Base-by-base conservation (phyloP, 108 stramenopile genomes). In the Schizochytrium sp. region DNA sequence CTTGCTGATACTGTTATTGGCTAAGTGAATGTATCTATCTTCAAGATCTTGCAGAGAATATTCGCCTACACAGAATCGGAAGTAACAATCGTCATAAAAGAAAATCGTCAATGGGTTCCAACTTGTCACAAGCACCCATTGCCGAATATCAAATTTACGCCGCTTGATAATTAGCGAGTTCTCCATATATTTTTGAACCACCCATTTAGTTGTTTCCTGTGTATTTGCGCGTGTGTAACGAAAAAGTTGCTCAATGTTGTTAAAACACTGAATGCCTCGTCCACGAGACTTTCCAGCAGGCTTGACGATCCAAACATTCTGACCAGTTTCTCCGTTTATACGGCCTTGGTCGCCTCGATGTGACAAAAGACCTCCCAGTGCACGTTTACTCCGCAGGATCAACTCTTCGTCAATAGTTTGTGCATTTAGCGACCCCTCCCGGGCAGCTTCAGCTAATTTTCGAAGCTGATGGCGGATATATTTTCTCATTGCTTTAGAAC, bases 101-200 rank as follows among this genome's bases (percentile, higher is more conserved):
- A 88, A 95, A 44, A 95, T 91, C 12, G 93, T 94, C 59, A 95
- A 91, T 0, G 94, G 94, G 90, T 94, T 94, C 93, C 93, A 95
- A 87, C 92, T 91, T 7, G 92, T 92, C 12, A 95, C 94, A 17
- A 94, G 90, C 3, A 94, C 93, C 95, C 95, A 95, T 61, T 94
- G 93, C 7, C 95, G 83, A 40, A 95, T 88, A 92, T 95, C 95
- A 57, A 95, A 94, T 92, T 95, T 95, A 0, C 94, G 61, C 50
- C 87, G 17, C 5, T 93, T 91, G 38, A 94, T 88, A 46, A 93
- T 90, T 42, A 95, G 72, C 4, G 94, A 93, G 87, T 93, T 93
- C 91, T 95, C 95, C 55, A 95, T 94, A 92, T 95, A 95, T 89
- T 95, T 95, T 61, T 95, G 95, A 17, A 95, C 94, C 46, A 95